A percentile compares a stretch with the other conserved stretches of the same genome.
Evolutionary conservation across 1,284 basidiomycete species (phyloP).

Genomic region (Phylloboletellus chloephorus): DNA sequence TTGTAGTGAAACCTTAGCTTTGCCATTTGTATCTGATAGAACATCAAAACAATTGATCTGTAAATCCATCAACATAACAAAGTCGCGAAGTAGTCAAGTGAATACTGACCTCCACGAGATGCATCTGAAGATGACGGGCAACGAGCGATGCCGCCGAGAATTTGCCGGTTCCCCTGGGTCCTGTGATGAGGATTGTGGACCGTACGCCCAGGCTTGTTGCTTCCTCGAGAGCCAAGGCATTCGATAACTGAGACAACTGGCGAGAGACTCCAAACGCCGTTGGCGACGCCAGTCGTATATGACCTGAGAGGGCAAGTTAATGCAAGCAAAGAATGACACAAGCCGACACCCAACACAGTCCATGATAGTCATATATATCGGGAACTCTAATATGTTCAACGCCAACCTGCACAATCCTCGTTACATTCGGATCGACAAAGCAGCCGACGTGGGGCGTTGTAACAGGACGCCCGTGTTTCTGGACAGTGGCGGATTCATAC

Average conservation of each 20-base stretch:
- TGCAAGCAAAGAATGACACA: not conserved
- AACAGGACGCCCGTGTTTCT: slow-evolving; percentile 35
- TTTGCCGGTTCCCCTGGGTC: slow-evolving; percentile 73
- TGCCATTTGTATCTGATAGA: slow-evolving; percentile 73
- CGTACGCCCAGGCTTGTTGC: slow-evolving; percentile 58
- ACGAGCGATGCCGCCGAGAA: slow-evolving; percentile 54
- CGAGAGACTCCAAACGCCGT: slow-evolving; percentile 23
- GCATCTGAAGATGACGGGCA: slow-evolving; percentile 65
- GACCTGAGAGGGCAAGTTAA: slow-evolving; percentile 17
- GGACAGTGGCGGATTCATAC: slow-evolving; percentile 46
- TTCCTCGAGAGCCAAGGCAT: slow-evolving; percentile 50
- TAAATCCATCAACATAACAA: not conserved
- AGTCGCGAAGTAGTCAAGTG: not conserved
- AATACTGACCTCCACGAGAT: slow-evolving; percentile 67
- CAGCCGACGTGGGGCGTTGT: slow-evolving; percentile 76
- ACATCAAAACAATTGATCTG: slow-evolving; percentile 86
- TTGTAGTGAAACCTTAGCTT: slow-evolving; percentile 74
- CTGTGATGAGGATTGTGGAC: slow-evolving; percentile 68
- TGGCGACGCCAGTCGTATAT: not conserved
- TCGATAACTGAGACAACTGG: slow-evolving; percentile 47
- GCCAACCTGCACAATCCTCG: slow-evolving; percentile 77
- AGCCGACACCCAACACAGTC: slow-evolving; percentile 38
- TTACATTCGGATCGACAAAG: slow-evolving; percentile 71
- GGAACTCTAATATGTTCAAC: slow-evolving; percentile 68
- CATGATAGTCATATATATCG: slow-evolving; percentile 52